Evolutionary conservation across 495 filamentous ascomycete genomes (phyloP).

Genomic region (Clavariopsis aquatica): DNA sequence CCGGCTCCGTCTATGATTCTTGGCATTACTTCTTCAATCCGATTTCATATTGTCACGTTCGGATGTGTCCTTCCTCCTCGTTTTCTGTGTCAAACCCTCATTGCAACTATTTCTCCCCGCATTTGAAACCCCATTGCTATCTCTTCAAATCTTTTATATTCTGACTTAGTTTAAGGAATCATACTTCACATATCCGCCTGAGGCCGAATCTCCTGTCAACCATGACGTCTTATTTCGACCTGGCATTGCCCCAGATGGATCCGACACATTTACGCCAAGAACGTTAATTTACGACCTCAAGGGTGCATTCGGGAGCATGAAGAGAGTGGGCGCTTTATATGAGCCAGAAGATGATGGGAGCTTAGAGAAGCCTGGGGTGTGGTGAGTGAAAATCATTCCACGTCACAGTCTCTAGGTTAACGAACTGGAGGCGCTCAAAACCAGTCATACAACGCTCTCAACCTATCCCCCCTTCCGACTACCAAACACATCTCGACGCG

Average conservation of each 20-base stretch:
- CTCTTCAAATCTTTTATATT: neutral
- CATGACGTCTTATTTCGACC: slow-evolving; percentile 92
- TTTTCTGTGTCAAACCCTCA: no score
- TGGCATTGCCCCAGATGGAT: slow-evolving; percentile 77
- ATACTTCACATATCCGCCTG: slow-evolving; percentile 86
- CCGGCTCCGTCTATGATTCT: neutral
- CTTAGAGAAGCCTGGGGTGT: slow-evolving; percentile 45
- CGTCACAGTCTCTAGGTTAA: neutral
- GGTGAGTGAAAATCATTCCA: slow-evolving; percentile 50
- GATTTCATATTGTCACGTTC: no score
- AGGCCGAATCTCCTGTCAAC: slow-evolving; percentile 70
- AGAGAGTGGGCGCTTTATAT: slow-evolving; percentile 86
- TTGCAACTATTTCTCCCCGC: no score
- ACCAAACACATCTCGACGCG: slow-evolving; percentile 74
- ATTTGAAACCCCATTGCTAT: no score
- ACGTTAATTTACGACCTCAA: slow-evolving; percentile 95
- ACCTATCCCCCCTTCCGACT: slow-evolving; percentile 67
- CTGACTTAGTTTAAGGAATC: slow-evolving; percentile 69
- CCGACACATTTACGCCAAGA: slow-evolving; percentile 89
- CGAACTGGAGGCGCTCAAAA: slow-evolving; percentile 44
- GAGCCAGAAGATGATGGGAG: slow-evolving; percentile 61
- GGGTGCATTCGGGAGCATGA: slow-evolving; percentile 82
- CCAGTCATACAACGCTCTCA: slow-evolving; percentile 66
- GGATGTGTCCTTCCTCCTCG: neutral
- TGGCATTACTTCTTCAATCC: neutral